Evolutionary conservation across 805 yeast genomes (phyloP).

Genomic region (Ogataea naganishii): DNA sequence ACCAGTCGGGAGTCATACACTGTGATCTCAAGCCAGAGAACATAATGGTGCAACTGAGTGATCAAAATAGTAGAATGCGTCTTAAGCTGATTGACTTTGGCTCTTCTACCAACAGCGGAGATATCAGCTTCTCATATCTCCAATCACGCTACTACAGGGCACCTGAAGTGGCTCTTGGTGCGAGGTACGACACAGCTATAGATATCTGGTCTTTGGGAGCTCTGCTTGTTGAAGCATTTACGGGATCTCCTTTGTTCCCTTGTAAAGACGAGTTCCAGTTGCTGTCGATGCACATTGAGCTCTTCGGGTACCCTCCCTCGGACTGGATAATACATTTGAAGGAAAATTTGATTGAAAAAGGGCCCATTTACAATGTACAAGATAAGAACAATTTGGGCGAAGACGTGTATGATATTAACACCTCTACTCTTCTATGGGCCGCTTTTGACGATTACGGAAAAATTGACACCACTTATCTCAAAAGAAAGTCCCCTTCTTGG

Average conservation of each 20-base stretch:
- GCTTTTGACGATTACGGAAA: constrained; percentile 24
- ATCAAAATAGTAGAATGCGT: constrained; percentile 22
- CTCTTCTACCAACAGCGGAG: constrained; percentile 40
- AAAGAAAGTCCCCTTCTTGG: constrained; percentile 8
- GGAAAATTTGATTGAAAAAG: constrained; percentile 25
- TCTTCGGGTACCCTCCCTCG: constrained; percentile 39
- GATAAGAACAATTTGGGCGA: not conserved
- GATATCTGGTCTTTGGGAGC: constrained; percentile 95
- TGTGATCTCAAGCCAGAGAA: constrained; percentile 88
- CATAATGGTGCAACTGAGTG: constrained; percentile 41
- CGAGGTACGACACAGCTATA: constrained; percentile 44
- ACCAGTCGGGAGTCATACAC: constrained; percentile 52
- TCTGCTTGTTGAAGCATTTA: constrained; percentile 79
- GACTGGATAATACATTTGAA: constrained; percentile 30
- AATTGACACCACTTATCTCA: constrained; percentile 12
- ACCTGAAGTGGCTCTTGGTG: constrained; percentile 68
- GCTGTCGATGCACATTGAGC: constrained; percentile 30
- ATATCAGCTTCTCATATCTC: constrained; percentile 40
- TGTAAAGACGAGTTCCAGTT: constrained; percentile 42
- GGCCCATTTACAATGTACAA: constrained; percentile 18
- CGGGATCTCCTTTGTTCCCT: constrained; percentile 39
- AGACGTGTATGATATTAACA: constrained; percentile 10
- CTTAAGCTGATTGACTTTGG: constrained; percentile 82
- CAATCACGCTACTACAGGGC: constrained; percentile 70
- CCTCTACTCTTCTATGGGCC: constrained; percentile 26